Base-by-base conservation (phyloP, 2,329 filamentous ascomycete genomes). In the Ophiostoma montium region DNA sequence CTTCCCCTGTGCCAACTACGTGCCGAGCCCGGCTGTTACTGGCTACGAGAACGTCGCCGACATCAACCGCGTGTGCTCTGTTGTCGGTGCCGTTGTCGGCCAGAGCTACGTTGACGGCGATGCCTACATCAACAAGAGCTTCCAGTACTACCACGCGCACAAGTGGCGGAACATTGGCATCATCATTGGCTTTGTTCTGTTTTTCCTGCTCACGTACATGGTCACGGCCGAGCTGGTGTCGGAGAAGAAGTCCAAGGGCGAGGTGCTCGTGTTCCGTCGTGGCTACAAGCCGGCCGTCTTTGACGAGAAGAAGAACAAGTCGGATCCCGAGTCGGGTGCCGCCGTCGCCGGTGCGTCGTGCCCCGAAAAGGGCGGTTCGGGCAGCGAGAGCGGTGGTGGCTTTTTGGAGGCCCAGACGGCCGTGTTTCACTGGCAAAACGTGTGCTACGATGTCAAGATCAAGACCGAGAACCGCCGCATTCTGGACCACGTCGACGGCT, bases 401-500 rank as follows among this genome's bases (percentile, higher is more conserved):
- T 70, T 68, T 36, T 58, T 75, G 2, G 63, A 70, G 57, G 55
- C 63, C 55, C 82, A 87, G 61, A 87, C 79, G 3, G 83, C 84
- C n/a, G 78, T 89, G 53, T 94, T 94, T 71, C 84, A 88, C 60
- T 94, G 87, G 87, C 75, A 82, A 56, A 74, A 90, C 57, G 82
- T 94, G 2, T 88, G 82, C 67, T 95, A 76, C 59, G 71, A 80
- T 50, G 70, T 80, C 64, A 83, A 86, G 64, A 89, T 94, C 66
- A 94, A 94, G 70, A 71, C 71, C 10, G 80, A 90, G 58, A 68
- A 72, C 1, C 76, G 87, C 18, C 78, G 82, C 45, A 84, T 95
- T 59, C 69, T 95, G 52, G 82, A 95, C 58, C 71, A 92, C 54
- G 85, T 95, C n/a, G 85, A 94, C 60, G 89, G 89, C 31, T 95